Percentiles rank a stretch among this genome's conserved stretches.
Evolutionary conservation across 208 protist genomes (phyloP).

Genomic region (Leishmania amazonensis): DNA sequence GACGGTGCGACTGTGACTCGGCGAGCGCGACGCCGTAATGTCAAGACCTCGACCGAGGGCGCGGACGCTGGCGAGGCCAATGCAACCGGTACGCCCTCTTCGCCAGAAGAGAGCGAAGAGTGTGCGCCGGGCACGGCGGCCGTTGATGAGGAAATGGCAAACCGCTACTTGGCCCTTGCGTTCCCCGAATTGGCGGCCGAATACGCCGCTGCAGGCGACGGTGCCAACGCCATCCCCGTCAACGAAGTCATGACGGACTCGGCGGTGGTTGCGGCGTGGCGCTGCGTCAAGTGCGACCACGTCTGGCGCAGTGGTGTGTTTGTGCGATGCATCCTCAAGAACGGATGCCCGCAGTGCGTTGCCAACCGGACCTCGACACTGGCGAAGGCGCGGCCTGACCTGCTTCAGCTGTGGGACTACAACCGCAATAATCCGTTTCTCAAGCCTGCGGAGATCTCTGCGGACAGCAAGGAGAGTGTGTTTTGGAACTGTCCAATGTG

Average conservation of each 20-base stretch:
- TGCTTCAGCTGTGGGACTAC: constrained; percentile 64
- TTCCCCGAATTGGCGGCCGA: constrained; percentile 69
- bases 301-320: constrained; percentile 73
- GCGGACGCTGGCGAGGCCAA: not conserved
- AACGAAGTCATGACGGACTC: constrained; percentile 48
- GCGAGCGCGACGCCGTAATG: not conserved
- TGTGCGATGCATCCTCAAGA: constrained; percentile 70
- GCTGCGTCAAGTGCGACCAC: constrained; percentile 52
- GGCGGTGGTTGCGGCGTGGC: constrained; percentile 55
- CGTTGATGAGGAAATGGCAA: constrained; percentile 29
- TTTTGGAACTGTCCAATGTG: constrained; percentile 70
- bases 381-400: constrained; percentile 36
- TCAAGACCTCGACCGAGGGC: not conserved
- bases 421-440: constrained; percentile 73
- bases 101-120: not conserved
- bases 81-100: not conserved
- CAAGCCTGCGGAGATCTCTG: constrained; percentile 37
- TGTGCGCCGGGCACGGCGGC: not conserved
- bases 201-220: constrained; percentile 44
- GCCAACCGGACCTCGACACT: constrained; percentile 35
- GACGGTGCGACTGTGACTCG: not conserved
- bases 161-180: constrained; percentile 42
- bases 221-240: constrained; percentile 38
- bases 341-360: constrained; percentile 62
- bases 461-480: constrained; percentile 44